These are phyloP conservation scores for Alternaria arborescens DNA, from an alignment of 2,329 filamentous ascomycete genomes.

Conservation along the genomic window DNA sequence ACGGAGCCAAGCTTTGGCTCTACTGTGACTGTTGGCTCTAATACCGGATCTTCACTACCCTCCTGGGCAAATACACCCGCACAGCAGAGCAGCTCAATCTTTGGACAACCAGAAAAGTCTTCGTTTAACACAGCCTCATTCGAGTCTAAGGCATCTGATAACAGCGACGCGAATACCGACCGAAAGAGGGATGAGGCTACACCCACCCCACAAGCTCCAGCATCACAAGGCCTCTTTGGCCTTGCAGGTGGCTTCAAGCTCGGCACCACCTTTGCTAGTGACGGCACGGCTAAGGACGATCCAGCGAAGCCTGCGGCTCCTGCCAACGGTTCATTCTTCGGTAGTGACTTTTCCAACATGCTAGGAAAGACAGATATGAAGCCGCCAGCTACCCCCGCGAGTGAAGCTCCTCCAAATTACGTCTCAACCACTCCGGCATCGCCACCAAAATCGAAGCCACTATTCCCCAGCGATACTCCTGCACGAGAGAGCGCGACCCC, in stretches of 20 bases:
- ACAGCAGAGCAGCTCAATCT: constrained; percentile 36
- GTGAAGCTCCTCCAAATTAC: constrained; percentile 48
- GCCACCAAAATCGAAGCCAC: constrained; percentile 34
- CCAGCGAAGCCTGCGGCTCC: constrained; percentile 59
- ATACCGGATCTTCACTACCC: constrained; percentile 42
- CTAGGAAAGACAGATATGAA: constrained; percentile 56
- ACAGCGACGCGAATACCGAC: constrained; percentile 38
- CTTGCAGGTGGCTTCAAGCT: constrained; percentile 67
- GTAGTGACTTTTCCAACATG: constrained; percentile 67
- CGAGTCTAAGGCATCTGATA: constrained; percentile 42
- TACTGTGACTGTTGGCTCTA: constrained; percentile 51
- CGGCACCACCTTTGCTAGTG: constrained; percentile 71
- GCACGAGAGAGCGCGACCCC: constrained; percentile 35
- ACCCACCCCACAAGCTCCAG: constrained; percentile 43
- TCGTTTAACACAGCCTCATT: constrained; percentile 45
- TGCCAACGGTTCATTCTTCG: constrained; percentile 65
- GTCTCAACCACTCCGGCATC: constrained; percentile 50
- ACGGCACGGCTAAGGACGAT: constrained; percentile 69
- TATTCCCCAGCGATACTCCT: constrained; percentile 30
- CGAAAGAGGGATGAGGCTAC: constrained; percentile 47
- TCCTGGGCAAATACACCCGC: constrained; percentile 46
- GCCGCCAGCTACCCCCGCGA: constrained; percentile 49
- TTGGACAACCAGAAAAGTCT: constrained; percentile 39
- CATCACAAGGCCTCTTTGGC: constrained; percentile 44
- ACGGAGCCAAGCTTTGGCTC: constrained; percentile 53